Base-by-base conservation (phyloP, 371 early-diverging fungal genomes). In the Apophysomyces sp. region DNA sequence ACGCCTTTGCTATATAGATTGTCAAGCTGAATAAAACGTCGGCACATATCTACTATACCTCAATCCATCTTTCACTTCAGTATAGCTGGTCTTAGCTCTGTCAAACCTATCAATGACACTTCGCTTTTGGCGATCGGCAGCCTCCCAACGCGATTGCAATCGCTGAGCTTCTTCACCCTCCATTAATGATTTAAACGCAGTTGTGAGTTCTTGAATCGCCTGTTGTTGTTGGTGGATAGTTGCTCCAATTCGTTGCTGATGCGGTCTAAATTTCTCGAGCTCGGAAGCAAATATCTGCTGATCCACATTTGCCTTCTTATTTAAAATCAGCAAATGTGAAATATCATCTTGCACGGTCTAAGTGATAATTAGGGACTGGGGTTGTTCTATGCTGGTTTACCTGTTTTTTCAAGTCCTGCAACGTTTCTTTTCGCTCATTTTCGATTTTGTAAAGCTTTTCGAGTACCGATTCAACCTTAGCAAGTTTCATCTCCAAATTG, bases 341-440 rank as follows among this genome's bases (percentile, higher is more conserved):
- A 97, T 97, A 67, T 98, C 98, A 71, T 97, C 98, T 58, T 92
- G 77, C 55, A 88, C 86, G 0, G 91, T 81, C 89, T 91, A 68
- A n/a, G n/a, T n/a, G n/a, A n/a, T n/a, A n/a, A n/a, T n/a, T n/a
- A n/a, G n/a, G n/a, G n/a, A n/a, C n/a, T n/a, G n/a, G n/a, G n/a
- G 12, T 13, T 32, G 9, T 55, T 55, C 30, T 12, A 16, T 30
- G 7, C 24, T n/a, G n/a, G 9, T 53, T 62, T 69, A 91, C 92
- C 77, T 89, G 89, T 27, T 84, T 80, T 69, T 95, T 96, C 61
- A 98, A 73, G 71, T 95, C 95, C 13, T 84, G 81, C 29, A 97
- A 73, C 6, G 89, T 82, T 3, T 87, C 87, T 54, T 77, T 84
- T 9, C 97, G 81, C 39, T 94, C 94, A 56, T 82, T 86, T 69